Conservation (phyloP, 257 asterid species). For the Lavandula angustifolia region DNA sequence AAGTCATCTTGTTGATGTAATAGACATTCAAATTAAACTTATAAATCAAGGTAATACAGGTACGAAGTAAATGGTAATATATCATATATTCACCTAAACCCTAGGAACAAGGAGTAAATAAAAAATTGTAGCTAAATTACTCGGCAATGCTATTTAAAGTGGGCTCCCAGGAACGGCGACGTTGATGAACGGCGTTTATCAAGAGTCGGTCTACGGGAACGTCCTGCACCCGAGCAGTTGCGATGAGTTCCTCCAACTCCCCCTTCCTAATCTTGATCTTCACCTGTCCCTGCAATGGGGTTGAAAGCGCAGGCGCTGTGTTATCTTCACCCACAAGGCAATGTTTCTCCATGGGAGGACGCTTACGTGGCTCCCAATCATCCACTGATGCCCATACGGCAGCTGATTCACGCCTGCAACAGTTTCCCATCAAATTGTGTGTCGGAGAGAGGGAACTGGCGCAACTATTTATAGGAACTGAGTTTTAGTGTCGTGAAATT, state of each 20-base stretch:
- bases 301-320: no score
- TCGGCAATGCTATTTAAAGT: constrained; percentile 57
- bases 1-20: no score
- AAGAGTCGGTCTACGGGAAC: constrained; percentile 49
- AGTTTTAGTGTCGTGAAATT: no score
- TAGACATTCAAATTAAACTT: no score
- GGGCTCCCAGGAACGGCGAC: constrained; percentile 51
- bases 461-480: no score
- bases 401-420: constrained; percentile 34
- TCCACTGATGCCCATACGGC: constrained; percentile 41
- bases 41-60: no score
- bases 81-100: no score
- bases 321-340: no score
- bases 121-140: neutral
- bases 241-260: constrained; percentile 49
- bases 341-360: constrained; percentile 11
- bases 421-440: constrained; percentile 47
- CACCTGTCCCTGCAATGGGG: constrained; percentile 20
- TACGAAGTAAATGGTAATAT: no score
- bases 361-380: constrained; percentile 9
- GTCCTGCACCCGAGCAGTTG: constrained; percentile 35
- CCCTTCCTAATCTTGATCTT: constrained; percentile 53
- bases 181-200: constrained; percentile 24
- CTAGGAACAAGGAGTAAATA: neutral
- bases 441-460: no score